Evolutionary conservation across 208 protist genomes (phyloP), one percentile per base, ranked within the genome.

Genomic region (Trypanosoma grayi): DNA sequence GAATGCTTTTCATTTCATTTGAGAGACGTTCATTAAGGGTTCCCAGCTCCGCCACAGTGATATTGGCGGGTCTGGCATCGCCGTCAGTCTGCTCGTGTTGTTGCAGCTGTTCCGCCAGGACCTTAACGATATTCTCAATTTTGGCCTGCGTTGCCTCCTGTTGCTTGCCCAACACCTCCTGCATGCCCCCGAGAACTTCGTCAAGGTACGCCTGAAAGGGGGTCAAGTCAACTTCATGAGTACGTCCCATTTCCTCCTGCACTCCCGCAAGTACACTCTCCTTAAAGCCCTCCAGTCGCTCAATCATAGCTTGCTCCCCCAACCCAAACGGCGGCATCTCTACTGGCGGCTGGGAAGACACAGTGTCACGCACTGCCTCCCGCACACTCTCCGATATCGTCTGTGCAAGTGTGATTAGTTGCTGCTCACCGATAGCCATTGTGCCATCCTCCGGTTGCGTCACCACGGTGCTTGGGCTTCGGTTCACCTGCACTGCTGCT

Each of bases 141-240:
- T 74, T 67, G 33, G 4, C 33, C 20, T 62, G 48, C n/a, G 70
- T 60, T 30, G 30, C 16, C 16, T 60, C 45, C 16, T 74, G 62
- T 20, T 77, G 70, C 18, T 66, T 51, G 27, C 39, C 53, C 28
- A 70, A 52, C 44, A 77, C 68, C 30, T 85, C 76, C 51, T 84
- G 77, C 39, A 94, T 43, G 33, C 82, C 79, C 39, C 59, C 56
- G 4, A 92, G 59, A 16, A 89, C 66, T 53, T 76, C 76, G 51
- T 94, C 88, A 37, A 94, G 70, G 62, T 91, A 92, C 57, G 80
- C 65, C 72, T 83, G 89, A 72, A 94, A 79, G 20, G 81, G 82
- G 2, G 80, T 83, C 14, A 94, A 52, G 61, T 94, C 77, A 51
- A 92, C 73, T 48, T 88, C 78, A 9, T 84, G 83, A 7, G 72